Conservation (phyloP, 1,139 yeast species). For the Geotrichum siamense region DNA sequence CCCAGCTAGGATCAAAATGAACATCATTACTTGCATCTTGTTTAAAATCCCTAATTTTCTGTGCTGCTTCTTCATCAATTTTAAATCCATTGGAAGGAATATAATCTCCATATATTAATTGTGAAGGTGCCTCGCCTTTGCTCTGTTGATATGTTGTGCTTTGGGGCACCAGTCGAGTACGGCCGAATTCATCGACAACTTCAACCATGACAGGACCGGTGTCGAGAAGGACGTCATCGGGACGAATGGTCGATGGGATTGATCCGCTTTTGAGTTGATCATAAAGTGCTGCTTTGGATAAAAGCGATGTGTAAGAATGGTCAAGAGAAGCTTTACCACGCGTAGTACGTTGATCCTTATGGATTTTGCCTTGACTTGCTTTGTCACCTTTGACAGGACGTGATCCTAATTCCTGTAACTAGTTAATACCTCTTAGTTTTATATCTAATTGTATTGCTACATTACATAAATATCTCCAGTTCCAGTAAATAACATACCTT, state of each 20-base stretch:
- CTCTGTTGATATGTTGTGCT: constrained; percentile 15
- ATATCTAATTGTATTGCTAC: too few species aligned
- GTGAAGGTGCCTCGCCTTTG: constrained; percentile 4
- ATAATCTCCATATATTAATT: constrained; percentile 12
- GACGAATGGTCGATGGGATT: background rate
- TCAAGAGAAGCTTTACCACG: too few species aligned
- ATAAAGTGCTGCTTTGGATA: constrained; percentile 9
- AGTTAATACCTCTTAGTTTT: too few species aligned
- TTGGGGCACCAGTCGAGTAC: constrained; percentile 27
- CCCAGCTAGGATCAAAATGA: constrained; percentile 18
- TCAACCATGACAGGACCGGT: constrained; percentile 24
- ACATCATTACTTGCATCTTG: constrained; percentile 2
- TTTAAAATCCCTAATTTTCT: constrained; percentile 5
- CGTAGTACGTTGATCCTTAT: too few species aligned
- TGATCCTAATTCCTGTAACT: too few species aligned
- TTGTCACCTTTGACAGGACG: too few species aligned
- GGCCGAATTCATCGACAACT: constrained; percentile 32
- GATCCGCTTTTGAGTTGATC: constrained; percentile 10
- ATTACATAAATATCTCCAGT: too few species aligned
- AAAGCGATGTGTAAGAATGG: too few species aligned
- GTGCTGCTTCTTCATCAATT: constrained; percentile 12
- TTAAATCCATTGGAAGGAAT: constrained; percentile 11
- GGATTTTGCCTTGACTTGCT: too few species aligned
- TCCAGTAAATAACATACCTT: too few species aligned
- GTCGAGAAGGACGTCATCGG: constrained; percentile 10